A percentile compares a stretch with the other conserved stretches of the same genome.
Evolutionary conservation across 306 rosid genomes (phyloP).

Genomic region (Lathyrus tuberosus): DNA sequence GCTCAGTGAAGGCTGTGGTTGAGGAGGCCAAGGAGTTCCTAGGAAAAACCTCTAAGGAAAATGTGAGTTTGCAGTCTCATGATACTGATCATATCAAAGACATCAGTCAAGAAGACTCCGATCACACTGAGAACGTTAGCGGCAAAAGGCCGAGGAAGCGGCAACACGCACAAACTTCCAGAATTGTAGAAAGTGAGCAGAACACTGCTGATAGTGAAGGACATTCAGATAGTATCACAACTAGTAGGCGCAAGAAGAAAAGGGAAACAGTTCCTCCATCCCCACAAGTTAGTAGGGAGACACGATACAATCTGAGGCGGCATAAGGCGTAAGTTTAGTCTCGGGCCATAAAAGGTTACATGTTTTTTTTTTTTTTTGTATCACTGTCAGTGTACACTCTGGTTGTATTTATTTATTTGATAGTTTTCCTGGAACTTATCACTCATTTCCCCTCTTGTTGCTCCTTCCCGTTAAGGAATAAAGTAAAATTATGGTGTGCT

Average conservation of each 20-base stretch:
- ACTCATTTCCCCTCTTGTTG: background rate
- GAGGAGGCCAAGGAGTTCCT: slow-evolving; percentile 74
- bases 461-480: background rate
- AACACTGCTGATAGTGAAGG: slow-evolving; percentile 72
- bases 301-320: slow-evolving; percentile 79
- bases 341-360: slow-evolving; percentile 27
- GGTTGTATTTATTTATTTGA: slow-evolving; percentile 23
- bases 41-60: slow-evolving; percentile 55
- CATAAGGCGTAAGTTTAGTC: slow-evolving; percentile 73
- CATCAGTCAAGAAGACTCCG: slow-evolving; percentile 61
- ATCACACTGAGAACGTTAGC: slow-evolving; percentile 42
- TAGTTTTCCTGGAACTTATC: slow-evolving; percentile 5
- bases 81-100: slow-evolving; percentile 38
- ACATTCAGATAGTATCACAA: slow-evolving; percentile 68
- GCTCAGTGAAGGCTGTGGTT: slow-evolving; percentile 73
- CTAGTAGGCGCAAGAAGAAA: slow-evolving; percentile 70
- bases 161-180: slow-evolving; percentile 53
- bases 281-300: slow-evolving; percentile 59
- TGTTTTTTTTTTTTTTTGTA: background rate
- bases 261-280: slow-evolving; percentile 53
- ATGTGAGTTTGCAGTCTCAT: slow-evolving; percentile 37
- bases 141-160: slow-evolving; percentile 60
- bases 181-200: slow-evolving; percentile 58
- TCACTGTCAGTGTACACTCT: background rate
- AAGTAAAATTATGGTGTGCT: background rate